These are phyloP conservation scores for Microdochium bolleyi DNA, from an alignment of 2,329 filamentous ascomycete genomes.

Conservation along the genomic window DNA sequence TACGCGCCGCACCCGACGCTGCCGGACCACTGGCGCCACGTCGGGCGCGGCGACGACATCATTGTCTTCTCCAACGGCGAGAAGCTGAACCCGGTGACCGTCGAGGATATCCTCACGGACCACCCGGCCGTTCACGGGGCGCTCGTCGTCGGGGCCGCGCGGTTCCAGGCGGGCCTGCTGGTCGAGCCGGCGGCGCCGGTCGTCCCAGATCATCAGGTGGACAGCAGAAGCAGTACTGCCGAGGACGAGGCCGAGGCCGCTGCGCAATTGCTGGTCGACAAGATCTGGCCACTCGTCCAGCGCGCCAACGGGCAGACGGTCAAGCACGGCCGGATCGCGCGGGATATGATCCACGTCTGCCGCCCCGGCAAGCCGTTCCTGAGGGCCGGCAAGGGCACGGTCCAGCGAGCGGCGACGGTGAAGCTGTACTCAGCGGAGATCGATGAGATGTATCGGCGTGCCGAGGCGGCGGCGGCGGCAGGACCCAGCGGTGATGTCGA, in stretches of 20 bases:
- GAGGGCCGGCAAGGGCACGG: constrained; percentile 29
- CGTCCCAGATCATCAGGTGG: constrained; percentile 6
- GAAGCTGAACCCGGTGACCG: constrained; percentile 29
- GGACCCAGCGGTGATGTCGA: too few species aligned
- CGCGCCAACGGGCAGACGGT: constrained; percentile 28
- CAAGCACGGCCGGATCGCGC: constrained; percentile 30
- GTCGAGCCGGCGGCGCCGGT: constrained; percentile 25
- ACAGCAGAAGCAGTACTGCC: constrained; percentile 1
- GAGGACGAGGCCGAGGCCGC: constrained; percentile 6
- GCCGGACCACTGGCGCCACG: constrained; percentile 12
- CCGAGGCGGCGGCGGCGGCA: too few species aligned
- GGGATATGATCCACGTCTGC: constrained; percentile 25
- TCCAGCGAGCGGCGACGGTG: constrained; percentile 26
- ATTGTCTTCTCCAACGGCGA: constrained; percentile 30
- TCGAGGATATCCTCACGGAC: constrained; percentile 21
- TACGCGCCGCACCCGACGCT: constrained; percentile 12
- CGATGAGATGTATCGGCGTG: constrained; percentile 26
- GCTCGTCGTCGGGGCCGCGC: constrained; percentile 22
- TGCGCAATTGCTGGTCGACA: constrained; percentile 20
- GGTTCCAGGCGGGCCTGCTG: constrained; percentile 34
- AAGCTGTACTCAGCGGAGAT: constrained; percentile 35
- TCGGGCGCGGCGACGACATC: constrained; percentile 25
- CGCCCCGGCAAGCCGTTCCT: constrained; percentile 28
- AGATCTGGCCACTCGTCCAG: constrained; percentile 29
- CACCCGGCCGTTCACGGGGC: constrained; percentile 20